phyloP scores from a whole-genome alignment of 2,329 filamentous ascomycete species.

The Ampelomyces quisqualis region DNA sequence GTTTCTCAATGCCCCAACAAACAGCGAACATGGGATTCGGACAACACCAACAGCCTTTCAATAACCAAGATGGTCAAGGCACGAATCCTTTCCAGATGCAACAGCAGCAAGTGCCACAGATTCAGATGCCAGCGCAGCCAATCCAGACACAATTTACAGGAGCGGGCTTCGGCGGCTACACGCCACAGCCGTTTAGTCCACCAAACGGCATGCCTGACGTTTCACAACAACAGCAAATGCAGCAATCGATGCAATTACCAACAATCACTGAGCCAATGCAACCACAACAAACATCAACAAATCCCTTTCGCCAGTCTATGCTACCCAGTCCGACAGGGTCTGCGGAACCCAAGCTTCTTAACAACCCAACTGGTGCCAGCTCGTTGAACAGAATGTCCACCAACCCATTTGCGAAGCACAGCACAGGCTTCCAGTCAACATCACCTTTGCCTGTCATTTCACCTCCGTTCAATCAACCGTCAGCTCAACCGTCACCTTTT shows the following conservation, averaged over 20 bases:
- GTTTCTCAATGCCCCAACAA: constrained; percentile 47
- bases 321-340: constrained; percentile 48
- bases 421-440: constrained; percentile 31
- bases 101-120: constrained; percentile 13
- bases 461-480: constrained; percentile 30
- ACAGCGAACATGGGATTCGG: constrained; percentile 29
- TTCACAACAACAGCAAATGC: constrained; percentile 38
- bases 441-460: constrained; percentile 28
- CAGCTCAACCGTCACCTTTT: constrained; percentile 38
- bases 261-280: constrained; percentile 47
- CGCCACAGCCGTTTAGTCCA: constrained; percentile 59
- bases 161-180: constrained; percentile 81
- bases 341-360: constrained; percentile 33
- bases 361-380: constrained; percentile 40
- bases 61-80: constrained; percentile 62
- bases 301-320: constrained; percentile 94
- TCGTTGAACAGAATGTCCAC: constrained; percentile 65
- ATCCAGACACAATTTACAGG: constrained; percentile 67
- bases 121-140: constrained; percentile 46
- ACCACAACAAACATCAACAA: constrained; percentile 65
- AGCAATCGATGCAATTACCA: constrained; percentile 29
- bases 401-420: constrained; percentile 79
- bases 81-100: constrained; percentile 90
- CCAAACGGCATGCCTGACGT: constrained; percentile 50
- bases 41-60: constrained; percentile 52